Conservation (phyloP, 768 basidiomycete genomes). For the Hericium alpestre region DNA sequence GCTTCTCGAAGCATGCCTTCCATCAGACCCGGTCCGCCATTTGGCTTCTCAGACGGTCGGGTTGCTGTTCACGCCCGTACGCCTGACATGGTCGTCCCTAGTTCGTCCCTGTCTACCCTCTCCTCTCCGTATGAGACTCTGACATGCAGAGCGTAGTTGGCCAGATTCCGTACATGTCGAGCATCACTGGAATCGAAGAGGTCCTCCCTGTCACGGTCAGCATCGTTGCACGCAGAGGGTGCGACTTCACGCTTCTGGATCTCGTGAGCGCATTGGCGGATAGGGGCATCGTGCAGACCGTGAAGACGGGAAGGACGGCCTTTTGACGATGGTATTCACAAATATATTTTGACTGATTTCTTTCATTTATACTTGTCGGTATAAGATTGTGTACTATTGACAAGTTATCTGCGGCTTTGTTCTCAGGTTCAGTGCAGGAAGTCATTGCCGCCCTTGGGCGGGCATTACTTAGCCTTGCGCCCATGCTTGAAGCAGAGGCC, state of each 20-base stretch:
- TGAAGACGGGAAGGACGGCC: neutral
- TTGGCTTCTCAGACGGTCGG: neutral
- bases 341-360: too few species aligned
- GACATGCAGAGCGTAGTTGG: neutral
- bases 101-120: neutral
- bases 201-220: neutral
- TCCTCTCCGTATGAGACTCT: neutral
- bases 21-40: neutral
- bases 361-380: too few species aligned
- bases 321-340: neutral
- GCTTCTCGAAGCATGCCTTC: neutral
- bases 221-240: neutral
- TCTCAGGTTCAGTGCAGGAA: too few species aligned
- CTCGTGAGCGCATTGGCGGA: neutral
- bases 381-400: too few species aligned
- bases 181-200: neutral
- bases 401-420: too few species aligned
- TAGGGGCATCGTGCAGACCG: neutral
- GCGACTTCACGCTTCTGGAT: neutral
- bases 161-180: neutral
- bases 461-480: too few species aligned
- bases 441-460: too few species aligned
- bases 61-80: neutral
- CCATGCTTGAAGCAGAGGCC: too few species aligned
- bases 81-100: neutral